A percentile compares a stretch with the other conserved stretches of the same genome.
Conservation (phyloP, 139 green algal genomes). For the Microglena sp. region DNA sequence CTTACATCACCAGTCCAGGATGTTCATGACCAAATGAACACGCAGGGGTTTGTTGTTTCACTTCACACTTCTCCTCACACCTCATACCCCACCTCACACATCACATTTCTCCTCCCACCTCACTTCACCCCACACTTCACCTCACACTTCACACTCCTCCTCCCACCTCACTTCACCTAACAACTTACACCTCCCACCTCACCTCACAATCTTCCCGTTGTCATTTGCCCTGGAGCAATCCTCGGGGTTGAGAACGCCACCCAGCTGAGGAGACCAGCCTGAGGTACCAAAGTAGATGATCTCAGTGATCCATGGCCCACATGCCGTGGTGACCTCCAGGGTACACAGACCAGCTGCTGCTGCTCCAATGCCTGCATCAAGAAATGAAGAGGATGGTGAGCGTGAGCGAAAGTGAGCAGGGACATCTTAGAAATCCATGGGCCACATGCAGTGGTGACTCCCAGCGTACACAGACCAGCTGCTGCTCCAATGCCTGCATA, state of each 20-base stretch:
- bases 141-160: no score
- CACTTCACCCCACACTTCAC: no score
- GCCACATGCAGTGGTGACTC: constrained; percentile 35
- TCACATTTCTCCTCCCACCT: no score
- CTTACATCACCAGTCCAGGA: no score
- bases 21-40: no score
- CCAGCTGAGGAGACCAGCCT: constrained; percentile 43
- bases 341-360: constrained; percentile 31
- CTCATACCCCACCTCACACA: no score
- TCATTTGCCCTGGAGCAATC: constrained; percentile 22
- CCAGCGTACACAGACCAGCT: constrained; percentile 33
- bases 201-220: constrained; percentile 24
- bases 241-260: constrained; percentile 35
- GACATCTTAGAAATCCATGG: background rate
- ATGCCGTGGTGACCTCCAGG: constrained; percentile 34
- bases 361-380: constrained; percentile 43
- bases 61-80: no score
- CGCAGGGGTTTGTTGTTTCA: no score
- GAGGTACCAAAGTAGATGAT: constrained; percentile 48
- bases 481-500: constrained; percentile 46
- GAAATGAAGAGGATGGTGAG: background rate
- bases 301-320: constrained; percentile 31
- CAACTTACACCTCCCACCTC: background rate
- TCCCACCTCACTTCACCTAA: background rate
- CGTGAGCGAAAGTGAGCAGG: background rate